Percentiles rank a stretch among this genome's conserved stretches.
phyloP scores from a whole-genome alignment of 768 basidiomycete species.

The Tulasnella sp. region DNA sequence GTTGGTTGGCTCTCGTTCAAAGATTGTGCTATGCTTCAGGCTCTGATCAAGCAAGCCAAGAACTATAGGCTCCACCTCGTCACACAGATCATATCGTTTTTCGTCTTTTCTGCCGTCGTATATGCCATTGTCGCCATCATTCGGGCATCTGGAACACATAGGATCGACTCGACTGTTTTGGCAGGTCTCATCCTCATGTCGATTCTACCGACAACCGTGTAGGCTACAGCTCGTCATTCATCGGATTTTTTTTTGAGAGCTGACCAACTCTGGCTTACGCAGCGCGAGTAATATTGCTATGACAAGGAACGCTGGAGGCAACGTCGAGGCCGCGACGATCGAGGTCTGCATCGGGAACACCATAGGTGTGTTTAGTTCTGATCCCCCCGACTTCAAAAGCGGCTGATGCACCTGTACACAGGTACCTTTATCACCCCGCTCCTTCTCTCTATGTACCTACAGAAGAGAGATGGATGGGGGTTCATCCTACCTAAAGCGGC shows the following conservation, averaged over 20 bases:
- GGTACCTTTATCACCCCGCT: slow-evolving; percentile 22
- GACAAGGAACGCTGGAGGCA: slow-evolving; percentile 23
- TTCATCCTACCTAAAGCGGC: slow-evolving; percentile 21
- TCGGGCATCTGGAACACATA: slow-evolving; percentile 16
- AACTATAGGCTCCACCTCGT: slow-evolving; percentile 23
- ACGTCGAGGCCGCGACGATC: slow-evolving; percentile 22
- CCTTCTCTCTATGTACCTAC: slow-evolving; percentile 21
- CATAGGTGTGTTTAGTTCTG: slow-evolving; percentile 14
- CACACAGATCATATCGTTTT: slow-evolving; percentile 23
- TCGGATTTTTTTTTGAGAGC: no score
- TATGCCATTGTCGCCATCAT: slow-evolving; percentile 23
- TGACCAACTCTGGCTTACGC: background rate
- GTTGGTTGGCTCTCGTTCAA: background rate
- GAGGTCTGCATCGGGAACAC: slow-evolving; percentile 24
- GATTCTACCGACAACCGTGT: slow-evolving; percentile 24
- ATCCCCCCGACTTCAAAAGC: background rate
- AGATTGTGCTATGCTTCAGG: slow-evolving; percentile 9
- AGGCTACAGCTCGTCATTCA: background rate
- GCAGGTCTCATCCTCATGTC: slow-evolving; percentile 24
- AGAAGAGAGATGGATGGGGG: slow-evolving; percentile 18
- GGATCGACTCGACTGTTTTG: slow-evolving; percentile 22
- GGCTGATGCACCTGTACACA: background rate
- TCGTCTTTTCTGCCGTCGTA: slow-evolving; percentile 23
- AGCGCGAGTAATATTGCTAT: slow-evolving; percentile 24
- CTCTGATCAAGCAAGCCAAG: slow-evolving; percentile 21